Evolutionary conservation across 164 flowering plant genomes (phyloP).

Genomic region (Vitis labrusca): DNA sequence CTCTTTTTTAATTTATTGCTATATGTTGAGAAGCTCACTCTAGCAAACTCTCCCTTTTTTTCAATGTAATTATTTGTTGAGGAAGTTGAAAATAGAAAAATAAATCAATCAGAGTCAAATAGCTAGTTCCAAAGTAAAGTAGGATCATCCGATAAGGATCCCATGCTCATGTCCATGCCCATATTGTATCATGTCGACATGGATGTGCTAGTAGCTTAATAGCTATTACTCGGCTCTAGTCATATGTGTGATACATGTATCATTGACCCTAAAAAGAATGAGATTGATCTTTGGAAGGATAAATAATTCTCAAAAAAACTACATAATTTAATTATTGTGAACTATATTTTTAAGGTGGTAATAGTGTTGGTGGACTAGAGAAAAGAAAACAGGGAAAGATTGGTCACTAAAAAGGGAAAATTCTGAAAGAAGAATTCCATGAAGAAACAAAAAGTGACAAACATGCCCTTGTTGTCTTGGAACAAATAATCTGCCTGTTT

Average conservation of each 20-base stretch:
- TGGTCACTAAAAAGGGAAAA: constrained; percentile 1
- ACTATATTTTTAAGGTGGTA: background rate
- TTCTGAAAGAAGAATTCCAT: background rate
- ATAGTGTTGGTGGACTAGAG: background rate
- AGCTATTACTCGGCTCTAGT: background rate
- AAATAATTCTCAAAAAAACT: background rate
- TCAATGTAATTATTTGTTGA: too few species aligned
- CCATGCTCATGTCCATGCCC: too few species aligned
- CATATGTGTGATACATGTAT: background rate
- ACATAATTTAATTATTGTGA: background rate
- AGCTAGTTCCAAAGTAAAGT: too few species aligned
- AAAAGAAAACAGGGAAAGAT: background rate
- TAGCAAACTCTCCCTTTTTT: too few species aligned
- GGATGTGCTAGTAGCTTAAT: too few species aligned
- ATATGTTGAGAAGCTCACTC: too few species aligned
- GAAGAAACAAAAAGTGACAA: background rate
- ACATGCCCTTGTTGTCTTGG: background rate
- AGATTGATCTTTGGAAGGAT: background rate
- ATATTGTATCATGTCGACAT: too few species aligned
- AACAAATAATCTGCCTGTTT: background rate
- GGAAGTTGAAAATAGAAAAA: too few species aligned
- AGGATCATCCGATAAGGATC: too few species aligned
- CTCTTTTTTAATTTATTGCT: too few species aligned
- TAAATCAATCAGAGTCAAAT: too few species aligned
- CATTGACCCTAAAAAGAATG: background rate